Conservation (phyloP, 2,329 filamentous ascomycete species). For the Endocalyx cinctus region DNA sequence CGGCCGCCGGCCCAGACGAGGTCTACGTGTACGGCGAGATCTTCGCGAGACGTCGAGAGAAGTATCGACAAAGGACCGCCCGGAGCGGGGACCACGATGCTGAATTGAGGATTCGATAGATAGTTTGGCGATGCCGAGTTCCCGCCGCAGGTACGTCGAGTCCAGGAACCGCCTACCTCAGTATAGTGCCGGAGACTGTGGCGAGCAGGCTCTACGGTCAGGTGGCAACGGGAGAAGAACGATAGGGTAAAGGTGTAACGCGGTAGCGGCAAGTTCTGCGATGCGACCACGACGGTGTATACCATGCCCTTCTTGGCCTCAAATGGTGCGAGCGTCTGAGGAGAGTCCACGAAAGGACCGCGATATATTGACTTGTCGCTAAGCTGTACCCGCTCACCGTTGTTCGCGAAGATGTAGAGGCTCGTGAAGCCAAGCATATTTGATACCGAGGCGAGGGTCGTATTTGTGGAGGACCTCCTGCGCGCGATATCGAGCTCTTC, state of each 20-base stretch:
- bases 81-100: constrained; percentile 53
- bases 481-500: constrained; percentile 55
- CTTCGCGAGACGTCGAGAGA: constrained; percentile 61
- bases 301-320: constrained; percentile 41
- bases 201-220: constrained; percentile 58
- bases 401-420: constrained; percentile 71
- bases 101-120: constrained; percentile 83
- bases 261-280: constrained; percentile 69
- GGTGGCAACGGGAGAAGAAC: constrained; percentile 64
- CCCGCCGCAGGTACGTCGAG: constrained; percentile 73
- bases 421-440: constrained; percentile 76
- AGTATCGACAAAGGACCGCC: constrained; percentile 65
- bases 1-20: constrained; percentile 73
- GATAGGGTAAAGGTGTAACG: constrained; percentile 84
- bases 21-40: constrained; percentile 78
- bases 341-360: constrained; percentile 88
- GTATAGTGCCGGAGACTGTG: constrained; percentile 54
- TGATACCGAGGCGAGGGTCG: constrained; percentile 39
- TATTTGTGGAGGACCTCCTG: constrained; percentile 30
- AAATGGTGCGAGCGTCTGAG: constrained; percentile 80
- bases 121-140: constrained; percentile 74
- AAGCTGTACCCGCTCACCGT: constrained; percentile 68
- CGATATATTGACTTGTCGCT: constrained; percentile 67
- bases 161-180: constrained; percentile 68
- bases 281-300: constrained; percentile 65